Percentiles rank a stretch among this genome's conserved stretches.
phyloP scores from a whole-genome alignment of 371 early-diverging fungal genomes.

The Mortierella sp. region DNA sequence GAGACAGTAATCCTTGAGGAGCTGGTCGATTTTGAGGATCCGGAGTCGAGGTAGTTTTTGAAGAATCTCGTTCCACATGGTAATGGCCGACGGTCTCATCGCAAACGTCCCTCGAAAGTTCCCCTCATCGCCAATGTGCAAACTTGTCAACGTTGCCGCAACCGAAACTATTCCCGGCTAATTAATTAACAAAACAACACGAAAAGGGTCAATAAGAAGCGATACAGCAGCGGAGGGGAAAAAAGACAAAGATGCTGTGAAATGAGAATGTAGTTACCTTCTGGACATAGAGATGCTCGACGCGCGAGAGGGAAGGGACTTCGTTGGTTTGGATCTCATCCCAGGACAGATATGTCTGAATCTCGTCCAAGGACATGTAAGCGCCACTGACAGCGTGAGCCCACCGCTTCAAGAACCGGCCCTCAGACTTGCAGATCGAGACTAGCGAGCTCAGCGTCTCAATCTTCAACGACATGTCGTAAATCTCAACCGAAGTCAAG shows the following conservation, averaged over 20 bases:
- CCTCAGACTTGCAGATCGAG: slow-evolving; percentile 11
- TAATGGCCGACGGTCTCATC: slow-evolving; percentile 13
- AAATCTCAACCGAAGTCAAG: slow-evolving; percentile 27
- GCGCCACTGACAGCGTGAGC: slow-evolving; percentile 1
- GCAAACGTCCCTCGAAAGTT: slow-evolving; percentile 11
- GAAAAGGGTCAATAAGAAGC: not conserved
- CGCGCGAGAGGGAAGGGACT: slow-evolving; percentile 16
- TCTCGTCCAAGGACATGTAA: not conserved
- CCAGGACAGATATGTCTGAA: not conserved
- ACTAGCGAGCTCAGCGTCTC: slow-evolving; percentile 26
- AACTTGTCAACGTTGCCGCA: slow-evolving; percentile 29
- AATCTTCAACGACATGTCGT: slow-evolving; percentile 28
- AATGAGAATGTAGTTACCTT: slow-evolving; percentile 22
- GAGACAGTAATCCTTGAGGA: slow-evolving; percentile 25
- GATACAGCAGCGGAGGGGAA: not conserved
- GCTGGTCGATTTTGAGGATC: slow-evolving; percentile 31
- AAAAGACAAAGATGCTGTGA: not conserved
- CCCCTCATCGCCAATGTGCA: slow-evolving; percentile 29
- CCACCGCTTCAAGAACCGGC: slow-evolving; percentile 22
- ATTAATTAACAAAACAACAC: no score
- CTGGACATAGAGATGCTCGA: slow-evolving; percentile 41
- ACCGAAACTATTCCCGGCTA: slow-evolving; percentile 23
- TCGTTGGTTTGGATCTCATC: slow-evolving; percentile 19
- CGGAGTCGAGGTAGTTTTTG: slow-evolving; percentile 22
- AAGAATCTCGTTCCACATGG: slow-evolving; percentile 34